Evolutionary conservation across 768 basidiomycete genomes (phyloP).

Genomic region (Amanita rubescens): DNA sequence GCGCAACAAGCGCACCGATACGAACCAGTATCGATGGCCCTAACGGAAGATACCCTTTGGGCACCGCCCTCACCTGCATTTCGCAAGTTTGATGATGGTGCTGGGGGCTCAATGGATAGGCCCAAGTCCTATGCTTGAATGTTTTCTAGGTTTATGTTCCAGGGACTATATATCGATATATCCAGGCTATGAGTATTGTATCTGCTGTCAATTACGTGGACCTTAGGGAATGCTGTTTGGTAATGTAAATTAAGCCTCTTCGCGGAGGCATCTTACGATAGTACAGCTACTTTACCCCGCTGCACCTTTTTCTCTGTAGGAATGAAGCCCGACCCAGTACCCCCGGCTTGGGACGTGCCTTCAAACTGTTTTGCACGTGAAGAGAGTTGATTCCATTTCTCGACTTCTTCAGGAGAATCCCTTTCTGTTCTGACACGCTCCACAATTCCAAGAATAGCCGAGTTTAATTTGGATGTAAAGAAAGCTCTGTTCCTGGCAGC

Average conservation of each 20-base stretch:
- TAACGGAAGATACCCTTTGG: slow-evolving; percentile 47
- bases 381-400: neutral
- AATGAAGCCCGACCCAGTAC: neutral
- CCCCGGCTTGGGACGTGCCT: neutral
- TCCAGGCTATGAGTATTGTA: neutral
- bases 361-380: neutral
- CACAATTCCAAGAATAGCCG: slow-evolving; percentile 34
- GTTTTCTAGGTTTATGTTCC: neutral
- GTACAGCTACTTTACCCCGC: neutral
- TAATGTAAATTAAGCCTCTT: slow-evolving; percentile 2
- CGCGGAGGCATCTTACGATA: neutral
- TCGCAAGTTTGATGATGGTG: slow-evolving; percentile 31
- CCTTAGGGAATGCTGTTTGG: neutral
- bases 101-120: slow-evolving; percentile 27
- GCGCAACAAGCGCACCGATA: slow-evolving; percentile 39
- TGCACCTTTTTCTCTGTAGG: neutral
- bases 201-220: neutral
- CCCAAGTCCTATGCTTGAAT: slow-evolving; percentile 37
- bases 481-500: slow-evolving; percentile 29
- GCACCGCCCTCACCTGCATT: slow-evolving; percentile 56
- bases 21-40: slow-evolving; percentile 65
- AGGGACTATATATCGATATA: neutral
- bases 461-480: slow-evolving; percentile 41
- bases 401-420: neutral
- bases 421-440: slow-evolving; percentile 7